Conservation (phyloP, 1,284 basidiomycete species). For the Cerrena zonata region DNA sequence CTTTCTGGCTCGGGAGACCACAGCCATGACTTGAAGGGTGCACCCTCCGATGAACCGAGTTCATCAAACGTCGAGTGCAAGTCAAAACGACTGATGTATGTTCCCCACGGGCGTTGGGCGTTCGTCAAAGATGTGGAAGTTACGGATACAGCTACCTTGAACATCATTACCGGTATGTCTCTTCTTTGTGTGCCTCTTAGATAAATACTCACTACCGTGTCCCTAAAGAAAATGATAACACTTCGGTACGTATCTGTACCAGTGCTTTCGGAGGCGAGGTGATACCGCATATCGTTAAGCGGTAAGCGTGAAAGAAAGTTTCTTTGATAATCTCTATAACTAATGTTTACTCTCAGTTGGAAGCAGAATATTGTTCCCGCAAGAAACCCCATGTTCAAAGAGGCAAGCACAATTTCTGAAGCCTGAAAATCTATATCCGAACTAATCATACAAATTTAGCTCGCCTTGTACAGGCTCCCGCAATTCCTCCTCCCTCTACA, state of each 20-base stretch:
- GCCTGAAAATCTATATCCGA: too few relatives aligned
- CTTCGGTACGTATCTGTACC: not conserved
- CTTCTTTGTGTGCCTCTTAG: not conserved
- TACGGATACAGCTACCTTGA: not conserved
- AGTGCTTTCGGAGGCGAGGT: not conserved
- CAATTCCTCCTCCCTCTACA: constrained; percentile 45
- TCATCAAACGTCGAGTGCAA: too few relatives aligned
- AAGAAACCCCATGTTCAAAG: too few relatives aligned
- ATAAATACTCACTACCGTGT: too few relatives aligned
- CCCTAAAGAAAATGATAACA: not conserved
- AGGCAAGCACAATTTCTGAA: too few relatives aligned
- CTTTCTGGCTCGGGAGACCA: too few relatives aligned
- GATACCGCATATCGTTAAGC: not conserved
- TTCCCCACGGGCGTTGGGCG: not conserved
- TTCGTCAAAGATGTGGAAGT: not conserved
- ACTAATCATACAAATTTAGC: too few relatives aligned
- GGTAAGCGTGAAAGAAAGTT: not conserved
- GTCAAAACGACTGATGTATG: not conserved
- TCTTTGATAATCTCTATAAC: not conserved
- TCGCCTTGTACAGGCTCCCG: constrained; percentile 38
- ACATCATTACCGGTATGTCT: not conserved
- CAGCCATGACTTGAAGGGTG: too few relatives aligned
- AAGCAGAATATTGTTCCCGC: too few relatives aligned
- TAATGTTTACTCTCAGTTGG: too few relatives aligned
- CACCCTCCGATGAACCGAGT: too few relatives aligned